Evolutionary conservation across 2,329 filamentous ascomycete genomes (phyloP), one percentile per base, ranked within the genome.

Genomic region (Elsinoe necatrix): DNA sequence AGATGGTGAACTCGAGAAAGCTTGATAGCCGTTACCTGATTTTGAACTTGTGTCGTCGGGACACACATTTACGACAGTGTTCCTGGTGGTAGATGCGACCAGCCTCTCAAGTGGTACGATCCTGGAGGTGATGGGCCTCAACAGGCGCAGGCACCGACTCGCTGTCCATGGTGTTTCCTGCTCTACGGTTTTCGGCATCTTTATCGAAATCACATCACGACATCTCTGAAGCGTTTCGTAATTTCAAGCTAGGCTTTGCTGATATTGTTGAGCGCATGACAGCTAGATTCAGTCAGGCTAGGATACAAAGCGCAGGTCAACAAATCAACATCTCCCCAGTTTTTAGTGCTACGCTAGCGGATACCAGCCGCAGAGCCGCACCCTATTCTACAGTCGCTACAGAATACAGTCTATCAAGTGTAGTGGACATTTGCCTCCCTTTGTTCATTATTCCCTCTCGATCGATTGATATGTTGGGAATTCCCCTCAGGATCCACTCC

Each of bases 81-180:
- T 37, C 54, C 41, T 11, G 34, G 16, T 18, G 51, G 47, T 14
- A 47, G 34, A 42, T 37, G 25, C 60, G 47, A 34, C 37, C 55
- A 68, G 63, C 57, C 69, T 72, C 35, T 68, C 64, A 6, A 75
- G 64, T 25, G 70, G 70, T 25, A 65, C 62, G 47, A 75, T 67
- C 59, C 72, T 69, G 12, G 70, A 71, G 14, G 70, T 69, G 11
- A 75, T 67, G 12, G 72, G 72, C 41, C 72, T 67, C 0, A 75
- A 66, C 3, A 75, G 64, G 52, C 72, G 68, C 58, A 72, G 72
- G 62, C 72, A 75, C 39, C 72, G 69, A 45, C 70, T 66, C 14
- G 71, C 70, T 6, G 70, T 75, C 72, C 72, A 75, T 47, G 41
- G 54, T n/a, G 31, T 27, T 20, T 50, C 34, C 16, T 57, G 55